These are phyloP conservation scores for Erodium moschatum DNA, from an alignment of 441 rosid species.

Conservation along the genomic window DNA sequence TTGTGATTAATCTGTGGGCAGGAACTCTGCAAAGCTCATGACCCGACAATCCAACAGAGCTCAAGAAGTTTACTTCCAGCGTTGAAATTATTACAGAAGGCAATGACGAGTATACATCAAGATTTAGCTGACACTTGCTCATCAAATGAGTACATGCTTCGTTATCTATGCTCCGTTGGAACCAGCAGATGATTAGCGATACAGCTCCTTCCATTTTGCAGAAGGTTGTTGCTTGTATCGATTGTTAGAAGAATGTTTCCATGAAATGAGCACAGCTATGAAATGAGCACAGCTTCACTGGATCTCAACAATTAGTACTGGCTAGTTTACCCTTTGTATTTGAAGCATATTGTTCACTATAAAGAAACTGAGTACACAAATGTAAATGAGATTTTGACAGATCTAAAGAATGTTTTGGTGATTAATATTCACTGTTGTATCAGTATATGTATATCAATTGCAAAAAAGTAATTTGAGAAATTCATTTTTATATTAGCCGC, in stretches of 20 bases:
- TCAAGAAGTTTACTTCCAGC: constrained; percentile 75
- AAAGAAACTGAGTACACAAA: neutral
- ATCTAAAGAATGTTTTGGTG: neutral
- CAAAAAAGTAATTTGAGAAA: too few relatives aligned
- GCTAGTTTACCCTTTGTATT: too few relatives aligned
- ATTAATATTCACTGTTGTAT: too few relatives aligned
- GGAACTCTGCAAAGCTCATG: constrained; percentile 84
- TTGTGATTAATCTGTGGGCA: constrained; percentile 20
- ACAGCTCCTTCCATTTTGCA: too few relatives aligned
- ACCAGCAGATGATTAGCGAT: constrained; percentile 20
- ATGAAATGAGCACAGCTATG: too few relatives aligned
- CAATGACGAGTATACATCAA: constrained; percentile 73
- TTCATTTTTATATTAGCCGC: too few relatives aligned
- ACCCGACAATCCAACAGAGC: constrained; percentile 64
- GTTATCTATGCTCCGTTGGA: constrained; percentile 58
- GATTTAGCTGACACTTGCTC: constrained; percentile 88
- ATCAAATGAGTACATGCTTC: constrained; percentile 77
- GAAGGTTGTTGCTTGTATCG: too few relatives aligned
- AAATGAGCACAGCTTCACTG: too few relatives aligned
- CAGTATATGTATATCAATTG: too few relatives aligned
- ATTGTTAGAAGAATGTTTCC: too few relatives aligned
- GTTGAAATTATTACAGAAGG: constrained; percentile 74
- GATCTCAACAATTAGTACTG: too few relatives aligned
- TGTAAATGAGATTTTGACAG: neutral
- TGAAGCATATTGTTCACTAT: neutral